phyloP scores from a whole-genome alignment of 495 filamentous ascomycete genomes.

The Thermochaetoides thermophila region DNA sequence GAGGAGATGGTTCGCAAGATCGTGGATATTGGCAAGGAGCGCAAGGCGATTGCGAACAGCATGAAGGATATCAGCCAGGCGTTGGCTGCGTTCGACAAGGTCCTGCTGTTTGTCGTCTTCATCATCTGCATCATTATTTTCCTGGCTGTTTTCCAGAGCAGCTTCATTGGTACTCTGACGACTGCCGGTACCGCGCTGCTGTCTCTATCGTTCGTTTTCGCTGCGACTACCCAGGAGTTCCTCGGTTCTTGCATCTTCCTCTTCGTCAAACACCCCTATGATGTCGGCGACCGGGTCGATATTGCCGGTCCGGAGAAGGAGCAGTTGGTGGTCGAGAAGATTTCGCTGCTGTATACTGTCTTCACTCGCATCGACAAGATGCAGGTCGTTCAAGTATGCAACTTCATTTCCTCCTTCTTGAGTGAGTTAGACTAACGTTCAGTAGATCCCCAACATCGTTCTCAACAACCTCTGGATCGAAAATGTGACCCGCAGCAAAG shows the following conservation, averaged over 20 bases:
- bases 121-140: conserved; percentile 78
- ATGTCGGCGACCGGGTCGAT: conserved; percentile 89
- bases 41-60: conserved; percentile 73
- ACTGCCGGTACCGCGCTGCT: conserved; percentile 92
- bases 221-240: conserved; percentile 81
- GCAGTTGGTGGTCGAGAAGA: conserved; percentile 76
- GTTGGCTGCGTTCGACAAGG: conserved; percentile 73
- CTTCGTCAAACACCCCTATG: conserved; percentile 86
- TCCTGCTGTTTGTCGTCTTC: conserved; percentile 63
- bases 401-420: neutral
- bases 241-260: conserved; percentile 94
- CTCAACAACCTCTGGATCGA: conserved; percentile 87
- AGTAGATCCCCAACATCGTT: conserved; percentile 63
- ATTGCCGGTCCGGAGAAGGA: conserved; percentile 46
- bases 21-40: conserved; percentile 63
- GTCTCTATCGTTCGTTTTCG: conserved; percentile 87
- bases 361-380: conserved; percentile 72
- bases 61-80: conserved; percentile 97
- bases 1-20: conserved; percentile 91
- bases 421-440: conserved; percentile 2
- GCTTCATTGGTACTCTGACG: conserved; percentile 73
- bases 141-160: conserved; percentile 73
- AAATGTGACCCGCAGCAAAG: conserved; percentile 76
- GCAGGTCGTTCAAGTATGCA: conserved; percentile 56
- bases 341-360: conserved; percentile 85